These are phyloP conservation scores for Candida pseudocylindracea DNA, from an alignment of 1,139 yeast genomes.

Conservation along the genomic window DNA sequence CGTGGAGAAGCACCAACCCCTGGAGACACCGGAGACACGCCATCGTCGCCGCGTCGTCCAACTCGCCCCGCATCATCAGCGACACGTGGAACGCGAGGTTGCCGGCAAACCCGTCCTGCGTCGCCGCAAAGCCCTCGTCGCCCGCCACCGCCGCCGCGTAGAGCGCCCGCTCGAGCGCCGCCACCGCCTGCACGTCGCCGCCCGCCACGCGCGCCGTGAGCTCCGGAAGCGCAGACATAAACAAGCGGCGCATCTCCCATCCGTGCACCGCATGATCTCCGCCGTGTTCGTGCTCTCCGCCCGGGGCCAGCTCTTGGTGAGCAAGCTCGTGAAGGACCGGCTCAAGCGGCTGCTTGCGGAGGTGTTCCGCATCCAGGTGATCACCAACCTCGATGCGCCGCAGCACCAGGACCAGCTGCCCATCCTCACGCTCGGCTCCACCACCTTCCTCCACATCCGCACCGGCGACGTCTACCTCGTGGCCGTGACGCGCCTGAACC, in stretches of 20 bases:
- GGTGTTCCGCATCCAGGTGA: conserved; percentile 78
- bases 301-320: conserved; percentile 72
- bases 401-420: conserved; percentile 36
- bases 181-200: no score
- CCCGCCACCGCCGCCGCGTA: no score
- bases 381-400: conserved; percentile 15
- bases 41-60: no score
- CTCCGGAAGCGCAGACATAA: no score
- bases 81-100: no score
- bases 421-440: conserved; percentile 74
- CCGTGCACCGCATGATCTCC: conserved; percentile 30
- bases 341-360: conserved; percentile 46
- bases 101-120: no score
- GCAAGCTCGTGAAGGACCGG: conserved; percentile 42
- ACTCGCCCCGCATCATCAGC: no score
- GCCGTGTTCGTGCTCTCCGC: conserved; percentile 59
- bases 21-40: conserved; percentile 12
- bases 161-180: no score
- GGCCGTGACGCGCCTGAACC: conserved; percentile 73
- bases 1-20: conserved; percentile 41
- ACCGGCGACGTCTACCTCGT: conserved; percentile 59
- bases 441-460: conserved; percentile 67
- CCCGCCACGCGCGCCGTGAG: no score
- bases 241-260: no score
- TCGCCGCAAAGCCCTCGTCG: no score